Base-by-base conservation (phyloP, 169 alveolate genomes). In the Babesia sp. region DNA sequence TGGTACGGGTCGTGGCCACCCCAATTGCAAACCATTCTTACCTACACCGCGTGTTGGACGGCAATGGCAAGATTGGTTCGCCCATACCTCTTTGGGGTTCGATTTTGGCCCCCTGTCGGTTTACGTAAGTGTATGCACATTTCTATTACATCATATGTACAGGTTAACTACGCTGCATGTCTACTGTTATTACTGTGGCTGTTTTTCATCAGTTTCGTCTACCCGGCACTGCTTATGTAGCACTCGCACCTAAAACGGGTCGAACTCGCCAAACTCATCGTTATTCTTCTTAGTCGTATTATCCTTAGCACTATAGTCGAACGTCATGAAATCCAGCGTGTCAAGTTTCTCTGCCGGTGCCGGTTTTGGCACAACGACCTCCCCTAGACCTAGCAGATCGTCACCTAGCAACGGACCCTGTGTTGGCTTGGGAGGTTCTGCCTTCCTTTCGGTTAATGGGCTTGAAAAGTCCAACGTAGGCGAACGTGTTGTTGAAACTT, bases 61-160 rank as follows among this genome's bases (percentile, higher is more conserved):
- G 46, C 94, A 91, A 36, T 94, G 98, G 98, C 93, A 94, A 22
- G 97, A 94, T 67, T 88, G 94, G 73, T 76, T 92, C 18, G 84
- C 85, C 22, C 84, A 72, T 60, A 72, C 89, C 29, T 83, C 57
- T 16, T 34, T 79, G 16, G 44, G 75, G 26, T 34, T 79, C 54
- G 83, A 79, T 37, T 79, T 79, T 45, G 58, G 75, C 24, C 59
- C 44, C 16, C 70, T 66, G 50, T 28, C 57, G 29, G 29, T 79
- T 16, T 79, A 79, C 46, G 87, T 79, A 60, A 45, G 83, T 72
- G 12, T 53, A 3, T 28, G 3, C 3, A 24, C 42, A 20, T 1
- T 24, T 1, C 0, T 16, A 28, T 29, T 57, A 72, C 33, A 46
- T 61, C n/a, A 45, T 36, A n/a, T 28, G 44, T 5, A n/a, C 66